These are phyloP conservation scores for Trichoderma asperellum DNA, from an alignment of 2,329 filamentous ascomycete genomes.

Conservation along the genomic window DNA sequence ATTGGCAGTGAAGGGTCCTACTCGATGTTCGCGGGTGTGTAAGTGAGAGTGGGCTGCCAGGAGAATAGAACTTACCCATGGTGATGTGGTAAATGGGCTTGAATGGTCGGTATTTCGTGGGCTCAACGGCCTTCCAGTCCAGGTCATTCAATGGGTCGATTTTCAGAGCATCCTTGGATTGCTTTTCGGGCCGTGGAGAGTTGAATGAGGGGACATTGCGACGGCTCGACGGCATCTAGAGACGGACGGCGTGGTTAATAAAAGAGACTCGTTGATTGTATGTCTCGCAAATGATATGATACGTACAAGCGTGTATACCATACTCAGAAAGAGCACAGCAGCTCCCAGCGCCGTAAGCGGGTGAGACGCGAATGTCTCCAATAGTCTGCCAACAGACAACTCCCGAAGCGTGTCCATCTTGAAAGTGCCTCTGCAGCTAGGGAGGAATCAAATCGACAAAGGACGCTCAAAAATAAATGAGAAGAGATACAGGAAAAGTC, in stretches of 20 bases:
- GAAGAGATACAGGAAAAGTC: background rate
- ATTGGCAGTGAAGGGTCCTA: background rate
- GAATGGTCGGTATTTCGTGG: constrained; percentile 51
- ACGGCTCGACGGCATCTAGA: background rate
- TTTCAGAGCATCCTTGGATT: background rate
- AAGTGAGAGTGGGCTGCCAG: background rate
- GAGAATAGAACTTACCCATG: constrained; percentile 48
- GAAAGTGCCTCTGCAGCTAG: background rate
- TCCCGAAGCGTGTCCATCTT: background rate
- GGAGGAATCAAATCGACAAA: background rate
- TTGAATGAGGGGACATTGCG: background rate
- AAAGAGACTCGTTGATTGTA: too few species aligned
- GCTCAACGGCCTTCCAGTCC: constrained; percentile 47
- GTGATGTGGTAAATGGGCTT: constrained; percentile 59
- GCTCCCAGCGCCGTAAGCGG: background rate
- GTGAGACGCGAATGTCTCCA: background rate
- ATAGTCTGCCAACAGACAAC: background rate
- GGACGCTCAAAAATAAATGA: too few species aligned
- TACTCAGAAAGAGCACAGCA: background rate
- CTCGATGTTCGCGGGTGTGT: too few species aligned
- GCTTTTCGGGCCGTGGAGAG: background rate
- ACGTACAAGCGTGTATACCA: constrained; percentile 2
- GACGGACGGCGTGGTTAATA: background rate
- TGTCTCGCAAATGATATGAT: background rate
- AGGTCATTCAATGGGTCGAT: constrained; percentile 40